Evolutionary conservation across 331 rosid species (phyloP), one percentile per base, ranked within the genome.

Genomic region (Pyracantha coccinea): DNA sequence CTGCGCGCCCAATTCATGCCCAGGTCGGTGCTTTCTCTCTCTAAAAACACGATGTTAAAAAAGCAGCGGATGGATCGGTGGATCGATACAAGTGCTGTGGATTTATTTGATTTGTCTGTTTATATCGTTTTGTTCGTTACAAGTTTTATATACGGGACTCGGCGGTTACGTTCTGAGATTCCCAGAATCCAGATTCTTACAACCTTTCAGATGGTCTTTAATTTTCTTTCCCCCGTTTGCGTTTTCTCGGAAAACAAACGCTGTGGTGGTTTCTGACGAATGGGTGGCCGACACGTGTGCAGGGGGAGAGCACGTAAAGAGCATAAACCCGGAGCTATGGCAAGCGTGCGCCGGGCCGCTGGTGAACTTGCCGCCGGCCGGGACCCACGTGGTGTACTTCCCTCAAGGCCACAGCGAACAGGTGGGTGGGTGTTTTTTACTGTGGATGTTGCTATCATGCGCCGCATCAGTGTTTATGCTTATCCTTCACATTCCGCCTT

Each of bases 391-490:
- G 8, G 79, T 92, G 45, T 94, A 94, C 88, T 94, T 94, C 79
- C 97, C 99, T 65, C 99, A 94, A 68, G 99, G 99, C 2, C 99
- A 94, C 83, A 88, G 92, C 68, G 97, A 94, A 66, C 99, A 94
- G 88, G 98, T 90, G 47, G 45, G 45, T 38, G 14, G 31, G 55
- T 58, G 58, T 20, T 19, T 31, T 23, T 50, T 2, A 17, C 6
- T 2, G 0, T 4, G 67, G 76, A 17, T 25, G 33, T 38, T 24
- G 68, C 76, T 25, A 9, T 47, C 24, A 4, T 33, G 70, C 52
- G 69, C 69, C 69, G 69, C 7, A 6, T 65, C 52, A 1, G 28
- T 8, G 50, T 11, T n/a, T 38, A 0, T 38, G 45, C 45, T 38
- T 66, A 33, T 33, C 52, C 11, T 20, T n/a, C 27, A 28, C 29